Base-by-base conservation (phyloP, 2,329 filamentous ascomycete genomes). In the Waltergamsia citrina region DNA sequence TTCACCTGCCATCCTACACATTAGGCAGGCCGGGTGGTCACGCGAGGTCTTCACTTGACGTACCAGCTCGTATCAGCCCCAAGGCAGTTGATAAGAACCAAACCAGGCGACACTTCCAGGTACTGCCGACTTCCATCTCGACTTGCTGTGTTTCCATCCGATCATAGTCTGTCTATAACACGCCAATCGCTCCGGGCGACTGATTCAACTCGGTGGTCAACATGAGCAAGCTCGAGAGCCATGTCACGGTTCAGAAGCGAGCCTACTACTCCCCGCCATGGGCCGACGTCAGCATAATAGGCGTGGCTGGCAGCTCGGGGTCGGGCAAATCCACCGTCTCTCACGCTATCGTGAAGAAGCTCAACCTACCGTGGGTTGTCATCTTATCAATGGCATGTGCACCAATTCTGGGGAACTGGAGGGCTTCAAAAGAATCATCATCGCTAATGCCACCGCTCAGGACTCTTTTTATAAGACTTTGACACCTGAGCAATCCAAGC, bases 381-480 rank as follows among this genome's bases (percentile, higher is more conserved):
- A 95, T 98, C 59, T 62, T 98, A 48, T 94, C 88, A 27, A 96
- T 98, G 81, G 86, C 90, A 70, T 52, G 64, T 52, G 38, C 37
- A 34, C 14, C 18, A 25, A 31, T 38, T n/a, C n/a, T n/a, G n/a
- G n/a, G 34, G 40, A 40, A 40, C 8, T 25, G 32, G 31, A 40
- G 38, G 29, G 36, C 35, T 22, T 23, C 17, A 36, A 8, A 14
- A 19, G 4, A 15, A 8, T 25, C 3, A 25, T 24, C 23, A 8
- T 16, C 4, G 17, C 16, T 22, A 28, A 29, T 14, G 25, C 11
- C 24, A 20, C 19, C 27, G 33, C 14, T 15, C 26, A 94, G 86
- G 92, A 98, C 59, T 95, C 90, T 10, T 98, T 94, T 59, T 98
- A 98, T 64, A 96, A 95, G 61, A 82, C 81, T 14, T 64, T 98